These are phyloP conservation scores for Melanomma pulvis-pyrius DNA, from an alignment of 495 filamentous ascomycete genomes.

Conservation along the genomic window DNA sequence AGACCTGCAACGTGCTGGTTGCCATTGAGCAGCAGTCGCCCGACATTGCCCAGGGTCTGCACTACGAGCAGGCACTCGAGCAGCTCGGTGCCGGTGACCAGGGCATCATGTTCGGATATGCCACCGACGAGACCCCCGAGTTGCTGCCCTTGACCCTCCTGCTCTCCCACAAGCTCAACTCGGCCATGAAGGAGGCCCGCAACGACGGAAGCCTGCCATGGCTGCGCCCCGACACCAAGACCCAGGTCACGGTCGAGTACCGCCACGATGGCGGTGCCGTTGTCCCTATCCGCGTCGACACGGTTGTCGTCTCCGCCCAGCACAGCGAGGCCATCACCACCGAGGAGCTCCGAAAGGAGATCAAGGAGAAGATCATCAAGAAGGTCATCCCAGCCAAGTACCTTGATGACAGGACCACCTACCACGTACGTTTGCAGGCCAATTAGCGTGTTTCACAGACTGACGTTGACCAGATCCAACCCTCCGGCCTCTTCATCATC, in stretches of 20 bases:
- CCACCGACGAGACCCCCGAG: conserved; percentile 98
- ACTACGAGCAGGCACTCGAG: conserved; percentile 95
- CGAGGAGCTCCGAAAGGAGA: conserved; percentile 88
- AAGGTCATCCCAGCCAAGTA: conserved; percentile 88
- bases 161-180: conserved; percentile 94
- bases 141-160: conserved; percentile 90
- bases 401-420: conserved; percentile 87
- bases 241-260: conserved; percentile 98
- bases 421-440: conserved; percentile 67
- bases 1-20: conserved; percentile 97
- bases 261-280: conserved; percentile 94
- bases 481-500: conserved; percentile 97
- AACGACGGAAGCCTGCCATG: conserved; percentile 85
- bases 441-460: not conserved
- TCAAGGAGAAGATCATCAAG: conserved; percentile 97
- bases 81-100: conserved; percentile 98
- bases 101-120: conserved; percentile 99
- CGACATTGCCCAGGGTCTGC: conserved; percentile 97
- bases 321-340: conserved; percentile 88
- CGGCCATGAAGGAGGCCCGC: conserved; percentile 84
- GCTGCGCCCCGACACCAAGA: conserved; percentile 98
- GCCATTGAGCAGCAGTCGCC: conserved; percentile 99
- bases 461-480: conserved; percentile 73
- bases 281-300: conserved; percentile 89
- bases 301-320: conserved; percentile 94